A percentile compares a stretch with the other conserved stretches of the same genome.
phyloP scores from a whole-genome alignment of 2,329 filamentous ascomycete genomes.

The Chaetomiaceae sp. region DNA sequence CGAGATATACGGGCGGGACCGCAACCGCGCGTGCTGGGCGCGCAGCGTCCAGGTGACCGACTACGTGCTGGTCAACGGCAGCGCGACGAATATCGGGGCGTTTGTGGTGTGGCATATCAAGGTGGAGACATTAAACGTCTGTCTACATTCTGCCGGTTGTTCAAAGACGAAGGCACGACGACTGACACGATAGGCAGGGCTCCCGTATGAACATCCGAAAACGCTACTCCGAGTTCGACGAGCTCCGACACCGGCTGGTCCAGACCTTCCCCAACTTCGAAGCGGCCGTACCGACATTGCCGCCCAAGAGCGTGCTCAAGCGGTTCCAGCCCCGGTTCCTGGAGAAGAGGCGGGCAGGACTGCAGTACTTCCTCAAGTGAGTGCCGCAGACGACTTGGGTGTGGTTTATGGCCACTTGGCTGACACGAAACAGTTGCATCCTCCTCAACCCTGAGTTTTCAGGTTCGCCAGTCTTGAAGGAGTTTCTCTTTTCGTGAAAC shows the following conservation, averaged over 20 bases:
- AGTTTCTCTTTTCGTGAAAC: constrained; percentile 68
- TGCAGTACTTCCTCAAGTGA: constrained; percentile 92
- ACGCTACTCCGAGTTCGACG: constrained; percentile 90
- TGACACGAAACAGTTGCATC: constrained; percentile 61
- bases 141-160: neutral
- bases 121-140: constrained; percentile 63
- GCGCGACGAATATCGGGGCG: constrained; percentile 61
- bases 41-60: constrained; percentile 55
- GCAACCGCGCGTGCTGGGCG: constrained; percentile 58
- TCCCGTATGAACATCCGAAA: constrained; percentile 58
- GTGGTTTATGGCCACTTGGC: neutral
- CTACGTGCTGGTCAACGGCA: constrained; percentile 51
- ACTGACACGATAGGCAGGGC: constrained; percentile 36
- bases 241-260: constrained; percentile 66
- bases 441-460: constrained; percentile 91
- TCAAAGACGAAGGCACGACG: neutral
- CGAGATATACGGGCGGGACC: constrained; percentile 28
- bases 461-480: constrained; percentile 81
- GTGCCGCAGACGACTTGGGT: constrained; percentile 28
- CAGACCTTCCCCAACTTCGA: constrained; percentile 77
- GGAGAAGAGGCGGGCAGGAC: constrained; percentile 71
- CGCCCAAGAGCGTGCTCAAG: constrained; percentile 85
- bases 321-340: constrained; percentile 80
- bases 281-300: constrained; percentile 80
- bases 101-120: constrained; percentile 94